Conservation (phyloP, 2,329 filamentous ascomycete genomes). For the Shiraia bambusicola region DNA sequence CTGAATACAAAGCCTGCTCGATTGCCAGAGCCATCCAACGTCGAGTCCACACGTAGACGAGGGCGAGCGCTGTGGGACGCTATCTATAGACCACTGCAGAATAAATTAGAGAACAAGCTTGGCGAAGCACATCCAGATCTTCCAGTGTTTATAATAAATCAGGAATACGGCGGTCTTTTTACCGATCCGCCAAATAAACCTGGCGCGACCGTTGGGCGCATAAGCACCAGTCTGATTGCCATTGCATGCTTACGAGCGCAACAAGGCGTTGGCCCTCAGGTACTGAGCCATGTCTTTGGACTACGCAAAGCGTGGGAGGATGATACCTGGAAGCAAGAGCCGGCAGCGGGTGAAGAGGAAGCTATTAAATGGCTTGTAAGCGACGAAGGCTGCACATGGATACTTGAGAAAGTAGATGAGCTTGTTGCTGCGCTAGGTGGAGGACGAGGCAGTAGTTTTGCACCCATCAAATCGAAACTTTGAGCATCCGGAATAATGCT, state of each 20-base stretch:
- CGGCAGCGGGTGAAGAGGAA: constrained; percentile 53
- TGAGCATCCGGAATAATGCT: constrained; percentile 5
- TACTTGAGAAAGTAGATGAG: constrained; percentile 62
- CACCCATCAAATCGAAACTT: constrained; percentile 32
- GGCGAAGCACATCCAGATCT: constrained; percentile 77
- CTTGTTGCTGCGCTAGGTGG: constrained; percentile 52
- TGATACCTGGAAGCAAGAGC: constrained; percentile 56
- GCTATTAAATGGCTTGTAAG: constrained; percentile 63
- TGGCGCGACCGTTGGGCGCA: constrained; percentile 62
- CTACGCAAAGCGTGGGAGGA: constrained; percentile 74
- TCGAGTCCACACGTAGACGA: constrained; percentile 57
- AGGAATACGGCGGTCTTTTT: constrained; percentile 73
- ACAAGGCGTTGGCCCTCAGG: constrained; percentile 80
- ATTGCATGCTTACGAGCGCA: constrained; percentile 75
- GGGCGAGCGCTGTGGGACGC: constrained; percentile 72
- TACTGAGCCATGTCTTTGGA: constrained; percentile 78
- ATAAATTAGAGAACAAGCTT: constrained; percentile 70
- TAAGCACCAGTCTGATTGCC: constrained; percentile 72
- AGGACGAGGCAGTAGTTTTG: constrained; percentile 33
- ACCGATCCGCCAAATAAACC: constrained; percentile 61
- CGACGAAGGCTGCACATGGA: constrained; percentile 66
- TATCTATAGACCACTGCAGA: constrained; percentile 73
- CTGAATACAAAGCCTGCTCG: constrained; percentile 63
- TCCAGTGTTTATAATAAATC: constrained; percentile 74
- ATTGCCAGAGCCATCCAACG: constrained; percentile 46